Percentiles rank a stretch among this genome's conserved stretches.
These are phyloP conservation scores for Coprinopsis sp. DNA, from an alignment of 768 basidiomycete genomes.

Conservation along the genomic window DNA sequence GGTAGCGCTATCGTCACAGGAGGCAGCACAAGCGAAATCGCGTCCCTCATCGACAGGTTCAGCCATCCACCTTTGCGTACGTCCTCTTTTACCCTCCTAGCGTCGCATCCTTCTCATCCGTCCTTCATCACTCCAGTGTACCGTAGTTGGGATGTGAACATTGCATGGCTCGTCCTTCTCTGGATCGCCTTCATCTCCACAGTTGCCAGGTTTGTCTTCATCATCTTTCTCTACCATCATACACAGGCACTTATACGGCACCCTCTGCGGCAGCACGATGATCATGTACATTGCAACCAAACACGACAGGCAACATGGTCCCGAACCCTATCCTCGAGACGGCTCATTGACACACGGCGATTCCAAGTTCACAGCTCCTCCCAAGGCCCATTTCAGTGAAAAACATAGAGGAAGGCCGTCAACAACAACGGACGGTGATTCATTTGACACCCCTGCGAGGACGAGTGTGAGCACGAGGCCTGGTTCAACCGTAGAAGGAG, in stretches of 20 bases:
- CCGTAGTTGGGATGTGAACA: conserved; percentile 24
- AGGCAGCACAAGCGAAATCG: conserved; percentile 12
- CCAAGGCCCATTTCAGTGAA: neutral
- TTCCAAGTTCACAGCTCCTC: too few species aligned
- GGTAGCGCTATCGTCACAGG: conserved; percentile 24
- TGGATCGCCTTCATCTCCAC: conserved; percentile 29
- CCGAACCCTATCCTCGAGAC: neutral
- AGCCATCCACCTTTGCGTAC: conserved; percentile 24
- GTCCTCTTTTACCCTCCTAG: neutral
- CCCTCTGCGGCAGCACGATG: neutral
- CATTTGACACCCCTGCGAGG: neutral
- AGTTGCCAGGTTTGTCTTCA: conserved; percentile 20
- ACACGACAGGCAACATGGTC: neutral
- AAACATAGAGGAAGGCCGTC: neutral
- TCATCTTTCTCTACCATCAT: too few species aligned
- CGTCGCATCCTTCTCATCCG: neutral
- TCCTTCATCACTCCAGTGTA: conserved; percentile 18
- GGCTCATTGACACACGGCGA: neutral
- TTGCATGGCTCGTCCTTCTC: conserved; percentile 28
- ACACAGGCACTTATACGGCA: neutral
- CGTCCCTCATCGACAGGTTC: conserved; percentile 17
- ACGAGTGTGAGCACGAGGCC: neutral
- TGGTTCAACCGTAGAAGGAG: neutral
- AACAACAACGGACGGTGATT: neutral
- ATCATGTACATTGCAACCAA: conserved; percentile 7